A percentile compares a stretch with the other conserved stretches of the same genome.
phyloP scores from a whole-genome alignment of 2,329 filamentous ascomycete genomes.

The Macrophomina pseudophaseolina region DNA sequence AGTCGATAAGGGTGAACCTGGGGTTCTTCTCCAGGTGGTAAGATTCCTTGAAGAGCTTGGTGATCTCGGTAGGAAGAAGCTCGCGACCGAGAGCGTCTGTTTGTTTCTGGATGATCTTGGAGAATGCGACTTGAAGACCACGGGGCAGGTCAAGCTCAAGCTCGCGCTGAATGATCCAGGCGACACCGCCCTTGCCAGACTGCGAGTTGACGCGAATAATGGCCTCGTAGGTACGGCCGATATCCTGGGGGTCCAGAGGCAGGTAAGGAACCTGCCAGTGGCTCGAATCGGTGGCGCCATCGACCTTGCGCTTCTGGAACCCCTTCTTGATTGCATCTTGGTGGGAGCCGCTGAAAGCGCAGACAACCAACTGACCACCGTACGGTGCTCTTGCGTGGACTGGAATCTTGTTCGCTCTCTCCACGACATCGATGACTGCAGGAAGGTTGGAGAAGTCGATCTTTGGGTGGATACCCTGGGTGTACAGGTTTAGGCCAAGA shows the following conservation, averaged over 20 bases:
- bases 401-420: slow-evolving; percentile 93
- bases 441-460: slow-evolving; percentile 93
- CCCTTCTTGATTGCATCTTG: slow-evolving; percentile 96
- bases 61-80: slow-evolving; percentile 82
- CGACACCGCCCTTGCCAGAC: slow-evolving; percentile 90
- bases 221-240: slow-evolving; percentile 95
- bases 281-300: slow-evolving; percentile 65
- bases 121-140: slow-evolving; percentile 89
- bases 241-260: slow-evolving; percentile 89
- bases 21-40: slow-evolving; percentile 86
- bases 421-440: slow-evolving; percentile 83
- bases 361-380: slow-evolving; percentile 87
- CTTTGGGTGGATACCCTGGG: slow-evolving; percentile 82
- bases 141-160: slow-evolving; percentile 91
- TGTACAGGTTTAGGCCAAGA: slow-evolving; percentile 90
- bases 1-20: slow-evolving; percentile 86
- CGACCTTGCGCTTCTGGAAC: slow-evolving; percentile 71
- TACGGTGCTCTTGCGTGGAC: slow-evolving; percentile 90
- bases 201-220: slow-evolving; percentile 98
- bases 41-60: slow-evolving; percentile 82
- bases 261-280: slow-evolving; percentile 89
- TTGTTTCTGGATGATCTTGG: slow-evolving; percentile 79
- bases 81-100: slow-evolving; percentile 84
- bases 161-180: slow-evolving; percentile 90
- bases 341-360: slow-evolving; percentile 88